These are phyloP conservation scores for Raphanus raphanistrum DNA, from an alignment of 345 rosid genomes.

Conservation along the genomic window DNA sequence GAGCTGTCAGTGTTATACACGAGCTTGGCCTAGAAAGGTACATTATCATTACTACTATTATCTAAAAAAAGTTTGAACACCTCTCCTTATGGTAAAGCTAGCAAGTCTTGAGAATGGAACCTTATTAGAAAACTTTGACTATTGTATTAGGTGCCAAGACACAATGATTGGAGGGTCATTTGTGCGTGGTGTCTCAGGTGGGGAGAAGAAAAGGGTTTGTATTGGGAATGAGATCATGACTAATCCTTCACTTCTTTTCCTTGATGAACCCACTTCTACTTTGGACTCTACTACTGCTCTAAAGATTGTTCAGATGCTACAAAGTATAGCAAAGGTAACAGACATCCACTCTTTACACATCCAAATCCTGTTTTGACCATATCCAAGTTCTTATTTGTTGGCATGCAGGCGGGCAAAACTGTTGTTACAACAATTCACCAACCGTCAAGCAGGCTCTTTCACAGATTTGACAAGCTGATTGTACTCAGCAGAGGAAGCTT, in stretches of 20 bases:
- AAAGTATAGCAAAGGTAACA: conserved; percentile 77
- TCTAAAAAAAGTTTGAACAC: not conserved
- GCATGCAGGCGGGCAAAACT: conserved; percentile 78
- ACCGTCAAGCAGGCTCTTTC: conserved; percentile 93
- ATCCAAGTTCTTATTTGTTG: conserved; percentile 29
- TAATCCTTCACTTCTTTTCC: conserved; percentile 89
- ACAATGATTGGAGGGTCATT: conserved; percentile 95
- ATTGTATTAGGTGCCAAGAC: conserved; percentile 69
- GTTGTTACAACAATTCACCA: conserved; percentile 91
- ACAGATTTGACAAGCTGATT: conserved; percentile 85
- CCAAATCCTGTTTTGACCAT: not conserved
- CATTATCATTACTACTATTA: not conserved
- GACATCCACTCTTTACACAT: conserved; percentile 11
- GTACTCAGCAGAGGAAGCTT: conserved; percentile 88
- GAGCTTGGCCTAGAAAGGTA: conserved; percentile 97
- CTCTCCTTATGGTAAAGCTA: not conserved
- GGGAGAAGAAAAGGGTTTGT: conserved; percentile 89
- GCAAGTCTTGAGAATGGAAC: not conserved
- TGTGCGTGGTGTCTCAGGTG: conserved; percentile 90
- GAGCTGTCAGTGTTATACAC: conserved; percentile 68
- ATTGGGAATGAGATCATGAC: conserved; percentile 87
- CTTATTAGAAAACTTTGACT: not conserved
- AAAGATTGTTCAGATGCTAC: conserved; percentile 73
- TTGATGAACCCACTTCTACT: conserved; percentile 96
- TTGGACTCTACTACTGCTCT: conserved; percentile 95